Conservation (phyloP, 129 eudicot genomes). For the Apium graveolens region DNA sequence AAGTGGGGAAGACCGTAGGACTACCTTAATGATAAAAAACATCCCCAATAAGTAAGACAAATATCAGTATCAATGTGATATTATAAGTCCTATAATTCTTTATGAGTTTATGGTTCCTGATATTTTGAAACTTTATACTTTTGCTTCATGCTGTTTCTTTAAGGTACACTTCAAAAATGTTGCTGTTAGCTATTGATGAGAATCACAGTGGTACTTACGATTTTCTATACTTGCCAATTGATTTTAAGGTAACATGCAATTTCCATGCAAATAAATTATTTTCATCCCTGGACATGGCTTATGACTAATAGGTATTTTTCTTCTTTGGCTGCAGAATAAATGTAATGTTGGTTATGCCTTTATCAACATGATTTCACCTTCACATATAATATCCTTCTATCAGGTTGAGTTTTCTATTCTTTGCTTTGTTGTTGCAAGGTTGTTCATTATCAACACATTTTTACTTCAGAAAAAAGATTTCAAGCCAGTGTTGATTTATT, state of each 20-base stretch:
- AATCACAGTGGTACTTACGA: slow-evolving; percentile 80
- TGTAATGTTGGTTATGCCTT: slow-evolving; percentile 97
- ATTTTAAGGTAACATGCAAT: slow-evolving; percentile 61
- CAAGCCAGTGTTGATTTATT: background rate
- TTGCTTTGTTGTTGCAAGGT: background rate
- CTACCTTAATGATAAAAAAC: slow-evolving; percentile 92
- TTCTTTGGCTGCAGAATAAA: slow-evolving; percentile 55
- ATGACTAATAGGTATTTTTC: slow-evolving; percentile 1
- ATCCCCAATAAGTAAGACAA: slow-evolving; percentile 88
- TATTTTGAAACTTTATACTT: background rate
- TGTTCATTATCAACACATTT: background rate
- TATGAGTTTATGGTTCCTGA: slow-evolving; percentile 9
- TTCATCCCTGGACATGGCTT: background rate
- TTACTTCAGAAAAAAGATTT: background rate
- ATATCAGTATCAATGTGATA: background rate
- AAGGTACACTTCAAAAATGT: slow-evolving; percentile 96
- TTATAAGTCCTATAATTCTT: background rate
- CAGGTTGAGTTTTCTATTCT: slow-evolving; percentile 42
- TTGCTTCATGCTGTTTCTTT: background rate
- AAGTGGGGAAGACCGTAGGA: slow-evolving; percentile 78
- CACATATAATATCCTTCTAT: slow-evolving; percentile 65
- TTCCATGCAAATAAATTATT: background rate
- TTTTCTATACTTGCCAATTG: slow-evolving; percentile 91
- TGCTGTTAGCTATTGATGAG: slow-evolving; percentile 90
- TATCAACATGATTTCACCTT: slow-evolving; percentile 86